Conservation (phyloP, 2,329 filamentous ascomycete species). For the Sclerotiophoma versabilis region DNA sequence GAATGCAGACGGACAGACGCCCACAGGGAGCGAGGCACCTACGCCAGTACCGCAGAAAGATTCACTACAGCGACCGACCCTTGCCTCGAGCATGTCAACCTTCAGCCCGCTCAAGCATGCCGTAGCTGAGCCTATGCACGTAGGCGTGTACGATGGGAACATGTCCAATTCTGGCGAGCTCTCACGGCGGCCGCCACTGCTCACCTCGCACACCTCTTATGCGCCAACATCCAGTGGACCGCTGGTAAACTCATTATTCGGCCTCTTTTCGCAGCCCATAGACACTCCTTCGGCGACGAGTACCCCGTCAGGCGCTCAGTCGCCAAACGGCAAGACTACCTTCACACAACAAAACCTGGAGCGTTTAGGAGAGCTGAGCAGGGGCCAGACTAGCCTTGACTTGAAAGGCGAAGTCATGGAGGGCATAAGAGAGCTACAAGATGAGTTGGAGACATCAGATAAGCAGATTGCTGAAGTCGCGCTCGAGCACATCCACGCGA, state of each 20-base stretch:
- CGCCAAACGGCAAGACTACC: slow-evolving; percentile 55
- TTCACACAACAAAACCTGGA: slow-evolving; percentile 46
- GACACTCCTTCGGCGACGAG: slow-evolving; percentile 53
- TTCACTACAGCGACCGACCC: slow-evolving; percentile 44
- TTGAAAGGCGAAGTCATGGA: slow-evolving; percentile 90
- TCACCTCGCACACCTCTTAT: slow-evolving; percentile 70
- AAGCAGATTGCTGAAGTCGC: slow-evolving; percentile 90
- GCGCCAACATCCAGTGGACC: slow-evolving; percentile 61
- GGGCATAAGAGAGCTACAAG: slow-evolving; percentile 93
- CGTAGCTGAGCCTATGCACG: slow-evolving; percentile 44
- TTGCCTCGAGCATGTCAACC: slow-evolving; percentile 54
- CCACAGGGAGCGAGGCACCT: slow-evolving; percentile 63
- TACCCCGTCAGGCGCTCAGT: slow-evolving; percentile 61
- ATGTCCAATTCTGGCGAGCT: slow-evolving; percentile 47
- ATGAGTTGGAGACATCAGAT: slow-evolving; percentile 91
- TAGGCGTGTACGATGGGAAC: slow-evolving; percentile 38
- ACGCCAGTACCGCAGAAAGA: slow-evolving; percentile 33
- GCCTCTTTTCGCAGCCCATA: slow-evolving; percentile 77
- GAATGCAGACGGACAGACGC: slow-evolving; percentile 70
- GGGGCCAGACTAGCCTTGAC: slow-evolving; percentile 61
- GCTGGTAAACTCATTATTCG: slow-evolving; percentile 79
- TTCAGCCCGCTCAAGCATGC: slow-evolving; percentile 58
- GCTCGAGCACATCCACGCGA: slow-evolving; percentile 90
- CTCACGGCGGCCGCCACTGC: slow-evolving; percentile 64
- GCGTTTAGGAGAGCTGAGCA: slow-evolving; percentile 51